These are phyloP conservation scores for Torulaspora pretoriensis DNA, from an alignment of 1,139 yeast species.

Conservation along the genomic window DNA sequence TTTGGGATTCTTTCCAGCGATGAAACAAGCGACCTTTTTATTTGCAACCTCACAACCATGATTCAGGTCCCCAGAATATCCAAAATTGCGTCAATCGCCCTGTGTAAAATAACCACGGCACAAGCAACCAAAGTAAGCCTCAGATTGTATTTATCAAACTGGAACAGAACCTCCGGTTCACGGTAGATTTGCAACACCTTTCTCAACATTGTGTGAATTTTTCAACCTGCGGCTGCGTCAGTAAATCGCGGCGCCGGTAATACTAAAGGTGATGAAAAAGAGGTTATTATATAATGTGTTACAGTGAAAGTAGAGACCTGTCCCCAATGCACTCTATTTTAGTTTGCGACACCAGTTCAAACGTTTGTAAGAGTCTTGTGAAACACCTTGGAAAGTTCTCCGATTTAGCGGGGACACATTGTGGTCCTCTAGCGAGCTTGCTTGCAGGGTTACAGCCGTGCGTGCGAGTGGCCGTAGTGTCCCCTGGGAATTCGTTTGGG, in stretches of 20 bases:
- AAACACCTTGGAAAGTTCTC: background rate
- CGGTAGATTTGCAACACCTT: conserved; percentile 1
- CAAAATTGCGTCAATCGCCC: conserved; percentile 8
- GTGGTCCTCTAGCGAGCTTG: background rate
- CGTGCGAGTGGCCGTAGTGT: conserved; percentile 37
- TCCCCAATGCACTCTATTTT: background rate
- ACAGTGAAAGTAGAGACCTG: background rate
- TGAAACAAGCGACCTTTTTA: conserved; percentile 9
- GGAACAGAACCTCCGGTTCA: conserved; percentile 4
- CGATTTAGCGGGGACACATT: background rate
- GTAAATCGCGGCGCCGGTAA: background rate
- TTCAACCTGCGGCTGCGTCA: conserved; percentile 1
- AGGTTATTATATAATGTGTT: background rate
- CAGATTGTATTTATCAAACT: conserved; percentile 6
- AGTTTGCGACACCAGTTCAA: conserved; percentile 1
- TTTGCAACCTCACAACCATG: background rate
- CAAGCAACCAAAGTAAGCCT: conserved; percentile 6
- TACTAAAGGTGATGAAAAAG: background rate
- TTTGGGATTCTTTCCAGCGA: conserved; percentile 22
- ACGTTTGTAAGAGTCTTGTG: conserved; percentile 1
- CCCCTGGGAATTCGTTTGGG: conserved; percentile 54
- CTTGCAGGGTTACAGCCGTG: background rate
- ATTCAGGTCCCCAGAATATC: conserved; percentile 9
- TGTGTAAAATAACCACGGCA: conserved; percentile 6
- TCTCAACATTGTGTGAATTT: conserved; percentile 8